Base-by-base conservation (phyloP, 192 early-diverging fungal species). In the Backusella liffmaniae region DNA sequence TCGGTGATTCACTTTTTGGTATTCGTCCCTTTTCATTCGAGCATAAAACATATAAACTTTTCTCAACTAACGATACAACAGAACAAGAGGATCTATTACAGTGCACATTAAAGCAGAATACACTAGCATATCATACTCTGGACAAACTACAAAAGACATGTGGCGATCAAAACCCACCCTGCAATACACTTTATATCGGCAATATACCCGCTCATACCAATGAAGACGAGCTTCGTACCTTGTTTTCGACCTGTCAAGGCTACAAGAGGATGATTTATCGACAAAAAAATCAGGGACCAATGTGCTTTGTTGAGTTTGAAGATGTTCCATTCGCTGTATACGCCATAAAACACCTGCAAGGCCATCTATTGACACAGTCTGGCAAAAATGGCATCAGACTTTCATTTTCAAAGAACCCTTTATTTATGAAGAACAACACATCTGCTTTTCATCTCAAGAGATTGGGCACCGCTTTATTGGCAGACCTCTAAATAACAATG, bases 251-350 rank as follows among this genome's bases (percentile, higher is more conserved):
- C n/a, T 93, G 94, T 70, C 84, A 87, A 9, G 97, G 97, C 1
- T 99, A 93, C 91, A 93, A 94, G 73, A 90, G 97, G 29, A 88
- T 99, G 86, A 93, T 90, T 67, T 98, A 94, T 88, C 88, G 92
- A 41, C 87, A 87, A 44, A 93, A 97, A 76, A 89, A 93, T 37
- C 96, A 96, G 78, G 97, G 97, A 0, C 97, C 96, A 15, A 98
- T 99, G 94, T 98, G 97, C 84, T 99, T 99, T 93, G 96, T 99
- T 39, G 97, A 99, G 88, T 99, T 99, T 92, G 97, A 98, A 69
- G 94, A 92, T 85, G 94, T 99, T 32, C 85, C 89, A 34, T 96
- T 87, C 82, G 97, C 97, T 16, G 96, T 96, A 23, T 91, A 94
- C 59, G 95, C 96, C 16, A 88, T 98, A 83, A 87, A 84, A 66